Percentiles rank a stretch among this genome's conserved stretches.
phyloP scores from a whole-genome alignment of 176 grass and related monocot genomes.

The Canna indica region DNA sequence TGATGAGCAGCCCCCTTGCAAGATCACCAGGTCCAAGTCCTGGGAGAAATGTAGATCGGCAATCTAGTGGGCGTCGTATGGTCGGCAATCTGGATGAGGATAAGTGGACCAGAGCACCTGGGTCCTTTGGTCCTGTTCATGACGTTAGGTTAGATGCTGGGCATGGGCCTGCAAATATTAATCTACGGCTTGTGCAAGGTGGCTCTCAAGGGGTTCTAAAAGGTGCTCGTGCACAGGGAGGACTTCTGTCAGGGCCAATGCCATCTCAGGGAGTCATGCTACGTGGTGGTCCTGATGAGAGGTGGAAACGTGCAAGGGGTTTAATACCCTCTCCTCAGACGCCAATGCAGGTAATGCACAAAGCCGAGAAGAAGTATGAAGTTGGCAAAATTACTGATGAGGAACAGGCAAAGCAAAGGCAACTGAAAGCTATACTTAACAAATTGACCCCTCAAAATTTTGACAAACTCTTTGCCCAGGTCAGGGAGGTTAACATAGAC shows the following conservation, averaged over 20 bases:
- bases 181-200: slow-evolving; percentile 48
- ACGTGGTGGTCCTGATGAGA: slow-evolving; percentile 67
- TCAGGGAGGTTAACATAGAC: slow-evolving; percentile 81
- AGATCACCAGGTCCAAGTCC: slow-evolving; percentile 49
- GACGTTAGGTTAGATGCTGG: slow-evolving; percentile 41
- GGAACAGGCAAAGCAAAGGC: slow-evolving; percentile 62
- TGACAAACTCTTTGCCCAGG: slow-evolving; percentile 79
- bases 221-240: slow-evolving; percentile 51
- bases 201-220: slow-evolving; percentile 55
- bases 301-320: slow-evolving; percentile 67
- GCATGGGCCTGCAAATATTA: slow-evolving; percentile 32
- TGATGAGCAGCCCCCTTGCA: slow-evolving; percentile 40
- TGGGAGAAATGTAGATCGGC: slow-evolving; percentile 48
- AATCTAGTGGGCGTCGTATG: slow-evolving; percentile 30
- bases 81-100: slow-evolving; percentile 51
- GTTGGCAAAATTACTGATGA: slow-evolving; percentile 67
- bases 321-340: slow-evolving; percentile 69
- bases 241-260: slow-evolving; percentile 48
- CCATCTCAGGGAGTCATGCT: slow-evolving; percentile 28
- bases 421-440: slow-evolving; percentile 82
- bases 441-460: slow-evolving; percentile 97
- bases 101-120: slow-evolving; percentile 44
- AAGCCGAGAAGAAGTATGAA: slow-evolving; percentile 63
- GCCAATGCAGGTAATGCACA: slow-evolving; percentile 75
- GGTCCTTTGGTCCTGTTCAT: slow-evolving; percentile 31